Evolutionary conservation across 2,329 filamentous ascomycete species (phyloP).

Genomic region (Tolypocladium guangdongense): DNA sequence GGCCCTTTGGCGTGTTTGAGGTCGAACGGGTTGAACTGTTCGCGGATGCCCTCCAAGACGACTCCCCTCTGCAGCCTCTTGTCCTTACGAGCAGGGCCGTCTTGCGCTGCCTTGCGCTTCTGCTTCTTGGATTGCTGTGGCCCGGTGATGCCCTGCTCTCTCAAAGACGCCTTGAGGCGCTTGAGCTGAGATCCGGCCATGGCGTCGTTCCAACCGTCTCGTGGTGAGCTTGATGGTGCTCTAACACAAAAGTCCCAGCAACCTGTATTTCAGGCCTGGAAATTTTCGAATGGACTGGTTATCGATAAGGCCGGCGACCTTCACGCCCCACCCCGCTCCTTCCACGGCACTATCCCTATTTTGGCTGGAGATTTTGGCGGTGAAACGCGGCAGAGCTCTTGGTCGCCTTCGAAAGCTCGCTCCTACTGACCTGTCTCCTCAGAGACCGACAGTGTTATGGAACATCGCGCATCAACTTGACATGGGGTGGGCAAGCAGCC

Average conservation of each 20-base stretch:
- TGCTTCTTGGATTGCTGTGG: slow-evolving; percentile 95
- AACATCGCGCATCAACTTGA: background rate
- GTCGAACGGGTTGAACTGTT: slow-evolving; percentile 97
- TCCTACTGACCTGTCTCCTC: background rate
- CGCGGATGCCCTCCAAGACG: slow-evolving; percentile 76
- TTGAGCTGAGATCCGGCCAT: slow-evolving; percentile 98
- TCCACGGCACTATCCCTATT: background rate
- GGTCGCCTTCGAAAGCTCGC: background rate
- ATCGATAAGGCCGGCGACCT: slow-evolving; percentile 7
- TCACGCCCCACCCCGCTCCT: background rate
- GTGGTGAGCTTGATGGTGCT: background rate
- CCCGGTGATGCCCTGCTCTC: slow-evolving; percentile 80
- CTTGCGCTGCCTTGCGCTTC: slow-evolving; percentile 62
- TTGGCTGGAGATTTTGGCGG: slow-evolving; percentile 8
- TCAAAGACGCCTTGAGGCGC: slow-evolving; percentile 81
- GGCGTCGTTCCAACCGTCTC: slow-evolving; percentile 10
- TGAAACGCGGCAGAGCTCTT: slow-evolving; percentile 9
- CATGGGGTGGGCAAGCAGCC: slow-evolving; percentile 27
- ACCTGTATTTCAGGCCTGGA: background rate
- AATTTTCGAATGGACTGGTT: slow-evolving; percentile 5
- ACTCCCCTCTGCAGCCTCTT: slow-evolving; percentile 67
- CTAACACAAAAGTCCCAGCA: background rate
- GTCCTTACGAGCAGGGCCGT: slow-evolving; percentile 52
- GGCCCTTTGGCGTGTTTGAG: slow-evolving; percentile 69
- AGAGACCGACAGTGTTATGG: background rate